A percentile compares a stretch with the other conserved stretches of the same genome.
Evolutionary conservation across 1,284 basidiomycete species (phyloP).

Genomic region (Rhodotorula sp.): DNA sequence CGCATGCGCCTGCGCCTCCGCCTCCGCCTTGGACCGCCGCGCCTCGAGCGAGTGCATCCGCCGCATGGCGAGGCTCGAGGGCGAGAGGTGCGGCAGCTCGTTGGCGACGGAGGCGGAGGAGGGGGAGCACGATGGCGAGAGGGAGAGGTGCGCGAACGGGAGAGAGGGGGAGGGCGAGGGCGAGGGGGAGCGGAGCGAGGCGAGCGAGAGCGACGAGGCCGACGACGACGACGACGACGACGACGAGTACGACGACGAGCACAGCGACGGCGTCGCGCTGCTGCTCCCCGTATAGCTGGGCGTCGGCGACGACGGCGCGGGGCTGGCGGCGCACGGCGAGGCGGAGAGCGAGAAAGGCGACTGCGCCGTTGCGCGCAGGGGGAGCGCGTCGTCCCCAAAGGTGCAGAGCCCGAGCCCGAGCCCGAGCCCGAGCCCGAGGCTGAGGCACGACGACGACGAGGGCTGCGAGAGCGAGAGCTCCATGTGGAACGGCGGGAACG

Average conservation of each 20-base stretch:
- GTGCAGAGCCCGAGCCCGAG: neutral
- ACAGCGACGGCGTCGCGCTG: constrained; percentile 6
- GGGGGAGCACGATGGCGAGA: constrained; percentile 10
- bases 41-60: constrained; percentile 16
- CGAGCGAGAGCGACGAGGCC: neutral
- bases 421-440: neutral
- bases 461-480: neutral
- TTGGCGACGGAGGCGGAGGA: constrained; percentile 11
- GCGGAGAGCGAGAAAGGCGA: neutral
- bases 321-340: neutral
- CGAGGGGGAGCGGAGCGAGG: neutral
- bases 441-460: neutral
- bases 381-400: neutral
- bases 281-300: neutral
- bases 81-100: constrained; percentile 3
- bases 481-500: neutral
- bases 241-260: constrained; percentile 1
- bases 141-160: constrained; percentile 1
- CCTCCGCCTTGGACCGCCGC: neutral
- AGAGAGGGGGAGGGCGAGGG: constrained; percentile 6
- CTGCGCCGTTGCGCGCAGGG: neutral
- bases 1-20: neutral
- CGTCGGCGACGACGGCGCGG: neutral
- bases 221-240: neutral
- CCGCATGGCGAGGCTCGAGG: constrained; percentile 19